Evolutionary conservation across 2,329 filamentous ascomycete genomes (phyloP), one percentile per base, ranked within the genome.

Genomic region (Albifimbria verrucaria): DNA sequence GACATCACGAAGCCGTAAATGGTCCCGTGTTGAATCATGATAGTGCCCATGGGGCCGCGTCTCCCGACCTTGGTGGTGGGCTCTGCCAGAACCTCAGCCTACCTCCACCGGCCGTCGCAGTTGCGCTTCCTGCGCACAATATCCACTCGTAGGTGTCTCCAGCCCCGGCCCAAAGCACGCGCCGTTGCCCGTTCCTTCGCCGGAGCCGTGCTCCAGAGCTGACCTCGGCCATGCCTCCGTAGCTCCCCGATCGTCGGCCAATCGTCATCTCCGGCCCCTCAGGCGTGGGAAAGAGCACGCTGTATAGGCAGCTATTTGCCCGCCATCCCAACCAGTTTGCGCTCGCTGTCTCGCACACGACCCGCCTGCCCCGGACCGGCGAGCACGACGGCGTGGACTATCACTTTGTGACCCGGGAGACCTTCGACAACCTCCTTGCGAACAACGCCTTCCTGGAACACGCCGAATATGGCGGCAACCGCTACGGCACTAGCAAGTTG

Each of bases 401-500:
- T 78, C 83, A 91, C 77, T 95, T 88, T 64, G 83, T 87, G 11
- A 81, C 77, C 20, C 81, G 78, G 68, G 80, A 83, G 21, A 77
- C 78, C 6, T 95, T 95, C 67, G 72, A 83, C 63, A 75, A 80
- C 32, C 77, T 94, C 56, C 82, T 91, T 49, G 77, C 72, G 18
- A 70, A 83, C 56, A 78, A 83, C 52, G 88, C 85, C 7, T 96
- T 97, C 70, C 86, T 96, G 57, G 92, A 97, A 78, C 72, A 89
- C 75, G 92, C 92, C 44, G 77, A 88, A 67, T 97, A 96, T 68
- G 87, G 91, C 47, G 86, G 85, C 53, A 96, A 97, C 74, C 77
- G 83, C 64, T 97, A 97, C 74, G 92, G 92, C 54, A 96, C 92
- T 4, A 90, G 85, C 67, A 85, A 90, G 65, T 78, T 81, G 70